Evolutionary conservation across 129 eudicot species (phyloP), one percentile per base, ranked within the genome.

Genomic region (Flaveria bidentis): DNA sequence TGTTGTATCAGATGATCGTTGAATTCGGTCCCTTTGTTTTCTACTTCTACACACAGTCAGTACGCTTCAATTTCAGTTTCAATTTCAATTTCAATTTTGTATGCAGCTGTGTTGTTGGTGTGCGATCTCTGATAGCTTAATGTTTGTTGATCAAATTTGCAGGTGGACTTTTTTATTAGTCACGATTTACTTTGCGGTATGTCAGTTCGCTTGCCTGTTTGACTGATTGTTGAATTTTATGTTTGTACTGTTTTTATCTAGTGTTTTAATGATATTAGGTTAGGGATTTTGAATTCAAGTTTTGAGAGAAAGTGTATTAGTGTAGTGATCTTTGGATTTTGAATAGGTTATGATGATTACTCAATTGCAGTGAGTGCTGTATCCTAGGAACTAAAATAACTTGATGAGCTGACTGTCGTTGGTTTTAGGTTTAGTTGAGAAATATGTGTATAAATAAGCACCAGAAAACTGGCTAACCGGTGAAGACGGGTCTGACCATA

Each of bases 101-200:
- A 28, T 3, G 33, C 33, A 28, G 4, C 3, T 30, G 36, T 30
- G 36, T 30, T 30, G 5, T 4, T 30, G 36, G 36, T 30, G 36
- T 30, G 36, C 5, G 4, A 30, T 30, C 36, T 30, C 36, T 30
- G 4, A 30, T 30, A 30, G 36, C 36, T 30, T 30, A 30, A 30
- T 30, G 57, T 69, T 30, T 2, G 1, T 58, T 20, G 14, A 67
- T 44, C 22, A 51, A 17, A 28, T 72, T 39, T 89, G 67, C 90
- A 92, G 96, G 85, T 92, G 98, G 98, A 92, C 96, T 42, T 92
- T 90, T 67, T 77, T 80, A 16, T 36, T 92, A 82, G 98, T 90
- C 46, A 76, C 77, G 55, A 28, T 90, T 56, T 92, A 92, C 84
- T 92, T 92, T 85, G 94, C 84, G 74, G 98, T 92, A 88, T 41